Conservation (phyloP, 2,329 filamentous ascomycete genomes). For the Fusarium zealandicum region DNA sequence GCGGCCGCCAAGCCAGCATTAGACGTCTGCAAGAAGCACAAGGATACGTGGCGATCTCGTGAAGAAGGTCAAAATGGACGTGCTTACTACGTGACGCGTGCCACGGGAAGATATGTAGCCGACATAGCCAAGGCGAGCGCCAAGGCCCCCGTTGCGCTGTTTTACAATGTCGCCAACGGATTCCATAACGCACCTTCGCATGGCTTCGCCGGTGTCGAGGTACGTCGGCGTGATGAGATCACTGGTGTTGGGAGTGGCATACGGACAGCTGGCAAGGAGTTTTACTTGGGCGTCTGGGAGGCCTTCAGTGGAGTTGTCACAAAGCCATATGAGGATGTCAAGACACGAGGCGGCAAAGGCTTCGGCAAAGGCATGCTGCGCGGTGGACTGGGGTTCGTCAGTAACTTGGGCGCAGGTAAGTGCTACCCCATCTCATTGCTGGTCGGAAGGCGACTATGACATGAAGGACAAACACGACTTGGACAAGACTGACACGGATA, state of each 20-base stretch:
- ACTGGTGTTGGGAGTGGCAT: slow-evolving; percentile 67
- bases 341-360: slow-evolving; percentile 67
- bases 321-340: slow-evolving; percentile 69
- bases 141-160: slow-evolving; percentile 72
- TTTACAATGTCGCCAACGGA: slow-evolving; percentile 72
- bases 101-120: slow-evolving; percentile 63
- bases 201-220: slow-evolving; percentile 65
- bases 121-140: slow-evolving; percentile 67
- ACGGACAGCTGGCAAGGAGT: slow-evolving; percentile 69
- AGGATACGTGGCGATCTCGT: slow-evolving; percentile 36
- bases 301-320: slow-evolving; percentile 71
- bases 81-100: slow-evolving; percentile 40
- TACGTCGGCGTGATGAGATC: slow-evolving; percentile 70
- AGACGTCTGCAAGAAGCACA: slow-evolving; percentile 33
- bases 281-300: slow-evolving; percentile 70
- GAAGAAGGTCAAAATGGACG: slow-evolving; percentile 41
- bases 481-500: background rate
- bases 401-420: slow-evolving; percentile 52
- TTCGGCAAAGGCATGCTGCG: slow-evolving; percentile 64
- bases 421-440: background rate
- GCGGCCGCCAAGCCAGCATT: slow-evolving; percentile 18
- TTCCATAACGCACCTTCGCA: slow-evolving; percentile 77
- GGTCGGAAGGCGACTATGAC: background rate
- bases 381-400: slow-evolving; percentile 54
- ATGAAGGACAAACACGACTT: background rate